Evolutionary conservation across 108 stramenopile species (phyloP).

Genomic region (Fistulifera pelliculosa): DNA sequence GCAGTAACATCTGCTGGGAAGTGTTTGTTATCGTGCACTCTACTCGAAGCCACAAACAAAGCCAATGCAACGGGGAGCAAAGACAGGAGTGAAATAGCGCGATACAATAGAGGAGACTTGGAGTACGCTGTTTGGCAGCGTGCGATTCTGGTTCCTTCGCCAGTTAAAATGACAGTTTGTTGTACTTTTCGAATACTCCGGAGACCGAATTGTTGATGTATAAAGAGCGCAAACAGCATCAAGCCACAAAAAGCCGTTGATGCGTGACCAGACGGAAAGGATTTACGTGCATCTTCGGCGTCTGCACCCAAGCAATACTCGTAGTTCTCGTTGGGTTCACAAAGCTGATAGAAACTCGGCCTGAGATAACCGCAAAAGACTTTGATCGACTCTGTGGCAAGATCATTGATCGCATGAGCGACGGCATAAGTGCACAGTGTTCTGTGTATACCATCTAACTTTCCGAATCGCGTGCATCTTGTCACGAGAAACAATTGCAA

Average conservation of each 20-base stretch:
- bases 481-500: constrained; percentile 1
- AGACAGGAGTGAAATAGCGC: constrained; percentile 20
- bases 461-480: background rate
- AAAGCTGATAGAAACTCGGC: constrained; percentile 41
- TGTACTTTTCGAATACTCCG: background rate
- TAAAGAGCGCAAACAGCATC: constrained; percentile 27
- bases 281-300: constrained; percentile 18
- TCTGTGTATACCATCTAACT: constrained; percentile 18
- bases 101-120: background rate
- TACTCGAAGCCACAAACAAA: constrained; percentile 34
- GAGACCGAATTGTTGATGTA: constrained; percentile 24
- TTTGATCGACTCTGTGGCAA: constrained; percentile 30
- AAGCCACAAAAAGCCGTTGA: constrained; percentile 33
- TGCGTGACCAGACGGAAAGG: constrained; percentile 55
- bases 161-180: background rate
- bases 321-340: constrained; percentile 32
- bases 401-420: constrained; percentile 20
- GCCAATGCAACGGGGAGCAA: constrained; percentile 30
- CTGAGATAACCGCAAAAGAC: constrained; percentile 43
- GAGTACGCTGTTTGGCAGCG: background rate
- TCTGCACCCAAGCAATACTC: constrained; percentile 14
- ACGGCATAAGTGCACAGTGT: constrained; percentile 30
- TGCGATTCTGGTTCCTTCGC: background rate
- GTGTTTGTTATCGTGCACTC: constrained; percentile 50
- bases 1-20: constrained; percentile 54